phyloP scores from a whole-genome alignment of 2,329 filamentous ascomycete species.

The Drechslerella coelobrocha region DNA sequence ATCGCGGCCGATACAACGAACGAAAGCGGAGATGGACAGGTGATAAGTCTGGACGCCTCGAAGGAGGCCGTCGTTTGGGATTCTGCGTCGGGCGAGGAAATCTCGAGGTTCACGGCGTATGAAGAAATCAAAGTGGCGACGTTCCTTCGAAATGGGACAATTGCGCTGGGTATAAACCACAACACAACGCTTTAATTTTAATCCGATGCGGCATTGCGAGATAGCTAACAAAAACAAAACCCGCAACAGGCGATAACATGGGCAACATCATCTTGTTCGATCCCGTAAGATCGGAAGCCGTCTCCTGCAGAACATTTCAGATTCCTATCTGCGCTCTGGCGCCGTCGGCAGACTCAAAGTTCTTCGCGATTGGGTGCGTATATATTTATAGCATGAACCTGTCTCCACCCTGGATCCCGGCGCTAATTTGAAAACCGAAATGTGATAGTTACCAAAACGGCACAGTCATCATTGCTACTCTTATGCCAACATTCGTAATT shows the following conservation, averaged over 20 bases:
- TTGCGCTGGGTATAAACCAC: slow-evolving; percentile 81
- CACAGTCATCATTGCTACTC: slow-evolving; percentile 83
- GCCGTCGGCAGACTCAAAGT: slow-evolving; percentile 85
- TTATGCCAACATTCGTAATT: slow-evolving; percentile 92
- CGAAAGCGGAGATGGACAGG: slow-evolving; percentile 81
- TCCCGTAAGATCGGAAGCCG: slow-evolving; percentile 87
- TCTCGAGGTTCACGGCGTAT: slow-evolving; percentile 90
- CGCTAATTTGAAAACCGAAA: slow-evolving; percentile 9
- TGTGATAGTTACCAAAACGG: slow-evolving; percentile 84
- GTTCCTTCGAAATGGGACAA: slow-evolving; percentile 97
- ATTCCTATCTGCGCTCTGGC: slow-evolving; percentile 94
- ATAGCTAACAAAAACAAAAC: slow-evolving; percentile 19
- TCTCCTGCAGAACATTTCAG: slow-evolving; percentile 88
- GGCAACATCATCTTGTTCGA: slow-evolving; percentile 95
- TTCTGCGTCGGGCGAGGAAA: slow-evolving; percentile 85
- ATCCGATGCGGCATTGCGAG: slow-evolving; percentile 21
- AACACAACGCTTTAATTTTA: slow-evolving; percentile 19
- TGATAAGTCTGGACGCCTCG: slow-evolving; percentile 89
- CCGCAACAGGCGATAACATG: slow-evolving; percentile 77
- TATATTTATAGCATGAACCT: background rate
- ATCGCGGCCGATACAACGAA: slow-evolving; percentile 91
- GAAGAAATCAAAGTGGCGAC: slow-evolving; percentile 82
- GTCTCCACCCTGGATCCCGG: background rate
- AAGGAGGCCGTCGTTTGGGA: slow-evolving; percentile 98
- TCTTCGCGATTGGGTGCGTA: slow-evolving; percentile 90